These are phyloP conservation scores for Ceratobasidium sp. DNA, from an alignment of 1,284 basidiomycete genomes.

Conservation along the genomic window DNA sequence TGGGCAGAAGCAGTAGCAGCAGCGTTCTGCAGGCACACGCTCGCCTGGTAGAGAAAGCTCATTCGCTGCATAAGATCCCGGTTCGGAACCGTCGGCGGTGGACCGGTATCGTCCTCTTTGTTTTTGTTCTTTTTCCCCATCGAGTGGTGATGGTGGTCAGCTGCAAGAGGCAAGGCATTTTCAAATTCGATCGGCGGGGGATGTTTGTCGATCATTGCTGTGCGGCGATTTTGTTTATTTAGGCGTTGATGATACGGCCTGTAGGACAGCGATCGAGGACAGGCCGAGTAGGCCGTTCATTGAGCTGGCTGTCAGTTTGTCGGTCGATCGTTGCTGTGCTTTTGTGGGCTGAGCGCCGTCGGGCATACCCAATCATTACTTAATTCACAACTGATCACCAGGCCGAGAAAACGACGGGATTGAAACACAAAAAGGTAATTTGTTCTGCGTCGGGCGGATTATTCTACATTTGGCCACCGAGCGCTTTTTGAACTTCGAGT, in stretches of 20 bases:
- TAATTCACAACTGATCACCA: neutral
- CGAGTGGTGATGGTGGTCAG: constrained; percentile 9
- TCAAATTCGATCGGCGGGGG: constrained; percentile 17
- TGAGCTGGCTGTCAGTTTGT: neutral
- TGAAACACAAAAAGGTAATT: too few relatives aligned
- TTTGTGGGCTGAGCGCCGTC: neutral
- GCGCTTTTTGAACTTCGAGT: constrained; percentile 79
- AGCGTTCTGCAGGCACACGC: constrained; percentile 66
- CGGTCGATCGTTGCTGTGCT: constrained; percentile 11
- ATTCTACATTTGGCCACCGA: constrained; percentile 64
- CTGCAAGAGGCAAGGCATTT: neutral
- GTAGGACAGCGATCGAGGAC: neutral
- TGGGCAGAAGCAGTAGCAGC: neutral
- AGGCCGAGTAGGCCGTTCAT: neutral
- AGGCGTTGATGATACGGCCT: too few relatives aligned
- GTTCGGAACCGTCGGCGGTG: constrained; percentile 62
- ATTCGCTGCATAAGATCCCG: constrained; percentile 82
- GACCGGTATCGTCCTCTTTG: constrained; percentile 24
- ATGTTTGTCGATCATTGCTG: constrained; percentile 21
- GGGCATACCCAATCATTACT: neutral
- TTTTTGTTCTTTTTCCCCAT: constrained; percentile 43
- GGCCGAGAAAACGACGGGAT: neutral
- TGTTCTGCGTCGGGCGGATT: neutral
- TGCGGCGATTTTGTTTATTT: neutral
- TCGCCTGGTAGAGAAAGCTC: constrained; percentile 87